Percentiles rank a stretch among this genome's conserved stretches.
These are phyloP conservation scores for Tuber indicum DNA, from an alignment of 495 filamentous ascomycete species.

Conservation along the genomic window DNA sequence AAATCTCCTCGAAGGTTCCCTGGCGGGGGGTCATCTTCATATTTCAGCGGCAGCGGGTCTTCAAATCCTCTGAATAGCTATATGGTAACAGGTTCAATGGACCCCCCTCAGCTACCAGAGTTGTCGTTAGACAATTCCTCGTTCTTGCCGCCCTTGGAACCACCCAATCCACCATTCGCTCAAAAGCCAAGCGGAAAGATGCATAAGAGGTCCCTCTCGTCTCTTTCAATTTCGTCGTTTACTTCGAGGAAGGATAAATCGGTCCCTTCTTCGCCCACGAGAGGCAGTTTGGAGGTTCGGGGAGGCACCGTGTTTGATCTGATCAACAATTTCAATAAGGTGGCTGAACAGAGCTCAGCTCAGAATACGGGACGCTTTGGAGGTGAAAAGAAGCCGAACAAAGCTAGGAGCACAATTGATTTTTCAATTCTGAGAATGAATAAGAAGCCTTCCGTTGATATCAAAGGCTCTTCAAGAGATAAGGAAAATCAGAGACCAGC, in stretches of 20 bases:
- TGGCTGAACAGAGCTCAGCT: slow-evolving; percentile 2
- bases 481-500: slow-evolving; percentile 39
- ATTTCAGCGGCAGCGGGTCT: background rate
- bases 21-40: background rate
- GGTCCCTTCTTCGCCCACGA: slow-evolving; percentile 30
- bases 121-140: slow-evolving; percentile 23
- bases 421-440: slow-evolving; percentile 35
- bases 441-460: slow-evolving; percentile 35
- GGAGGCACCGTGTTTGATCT: slow-evolving; percentile 27
- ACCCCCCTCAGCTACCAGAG: slow-evolving; percentile 35
- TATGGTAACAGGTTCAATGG: slow-evolving; percentile 29
- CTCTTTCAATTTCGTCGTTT: slow-evolving; percentile 37
- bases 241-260: slow-evolving; percentile 35
- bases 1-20: slow-evolving; percentile 24
- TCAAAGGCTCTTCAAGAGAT: slow-evolving; percentile 30
- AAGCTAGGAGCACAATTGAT: slow-evolving; percentile 38
- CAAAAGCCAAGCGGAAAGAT: slow-evolving; percentile 27
- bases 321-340: slow-evolving; percentile 18
- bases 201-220: slow-evolving; percentile 41
- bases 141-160: slow-evolving; percentile 32
- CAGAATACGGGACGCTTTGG: slow-evolving; percentile 15
- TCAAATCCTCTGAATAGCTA: slow-evolving; percentile 39
- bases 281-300: slow-evolving; percentile 35
- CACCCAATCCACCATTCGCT: slow-evolving; percentile 36
- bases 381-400: slow-evolving; percentile 38